These are phyloP conservation scores for Coprinellus aureogranulatus DNA, from an alignment of 768 basidiomycete species.

Conservation along the genomic window DNA sequence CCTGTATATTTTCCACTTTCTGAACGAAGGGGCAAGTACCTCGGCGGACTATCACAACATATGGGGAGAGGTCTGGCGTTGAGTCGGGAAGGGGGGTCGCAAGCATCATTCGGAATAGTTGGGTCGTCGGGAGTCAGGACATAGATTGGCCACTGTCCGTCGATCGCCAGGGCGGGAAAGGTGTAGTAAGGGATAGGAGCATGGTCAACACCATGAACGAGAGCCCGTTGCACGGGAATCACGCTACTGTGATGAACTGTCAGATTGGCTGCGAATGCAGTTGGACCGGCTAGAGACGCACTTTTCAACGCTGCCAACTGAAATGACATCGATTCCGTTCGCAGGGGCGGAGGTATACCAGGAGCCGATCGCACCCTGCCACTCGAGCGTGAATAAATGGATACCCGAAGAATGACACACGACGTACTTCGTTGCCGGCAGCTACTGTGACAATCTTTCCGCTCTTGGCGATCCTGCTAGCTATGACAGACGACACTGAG, in stretches of 20 bases:
- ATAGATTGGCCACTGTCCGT: constrained; percentile 50
- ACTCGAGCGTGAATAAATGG: no score
- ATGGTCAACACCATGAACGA: constrained; percentile 46
- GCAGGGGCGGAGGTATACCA: constrained; percentile 60
- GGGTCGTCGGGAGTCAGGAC: constrained; percentile 60
- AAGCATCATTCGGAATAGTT: constrained; percentile 61
- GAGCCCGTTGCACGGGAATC: constrained; percentile 56
- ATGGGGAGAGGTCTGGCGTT: no score
- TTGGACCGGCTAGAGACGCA: no score
- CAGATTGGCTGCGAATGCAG: no score
- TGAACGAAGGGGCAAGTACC: constrained; percentile 58
- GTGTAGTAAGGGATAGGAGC: constrained; percentile 55
- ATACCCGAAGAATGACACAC: no score
- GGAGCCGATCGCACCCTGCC: constrained; percentile 54
- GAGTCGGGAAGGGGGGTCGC: constrained; percentile 50
- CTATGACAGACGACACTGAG: constrained; percentile 49
- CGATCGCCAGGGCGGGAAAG: constrained; percentile 46
- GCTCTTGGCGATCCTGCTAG: constrained; percentile 52
- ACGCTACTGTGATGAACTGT: no score
- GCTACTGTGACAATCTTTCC: constrained; percentile 65
- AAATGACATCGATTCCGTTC: constrained; percentile 55
- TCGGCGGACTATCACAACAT: constrained; percentile 54
- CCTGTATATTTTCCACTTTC: constrained; percentile 57
- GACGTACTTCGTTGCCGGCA: constrained; percentile 60
- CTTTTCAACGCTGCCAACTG: constrained; percentile 52